Conservation (phyloP, 2,329 filamentous ascomycete species). For the Neonectria faginata region DNA sequence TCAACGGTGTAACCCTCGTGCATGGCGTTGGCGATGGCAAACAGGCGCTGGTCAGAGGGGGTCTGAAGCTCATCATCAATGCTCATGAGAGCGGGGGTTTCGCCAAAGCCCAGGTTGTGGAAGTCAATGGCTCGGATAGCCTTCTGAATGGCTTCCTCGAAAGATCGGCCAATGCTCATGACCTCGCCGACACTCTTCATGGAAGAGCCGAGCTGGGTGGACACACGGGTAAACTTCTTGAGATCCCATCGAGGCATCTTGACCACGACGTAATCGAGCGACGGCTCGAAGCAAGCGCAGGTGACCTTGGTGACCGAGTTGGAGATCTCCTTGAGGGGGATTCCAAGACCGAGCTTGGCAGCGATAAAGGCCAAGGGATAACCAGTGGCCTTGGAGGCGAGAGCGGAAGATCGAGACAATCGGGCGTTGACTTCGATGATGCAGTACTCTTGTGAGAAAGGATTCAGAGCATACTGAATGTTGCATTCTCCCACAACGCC, state of each 20-base stretch:
- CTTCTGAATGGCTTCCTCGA: conserved; percentile 98
- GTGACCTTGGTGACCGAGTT: conserved; percentile 97
- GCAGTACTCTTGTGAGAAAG: conserved; percentile 95
- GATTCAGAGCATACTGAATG: conserved; percentile 97
- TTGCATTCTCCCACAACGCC: conserved; percentile 99
- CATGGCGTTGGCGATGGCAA: conserved; percentile 99
- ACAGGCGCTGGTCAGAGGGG: conserved; percentile 95
- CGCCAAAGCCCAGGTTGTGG: conserved; percentile 94
- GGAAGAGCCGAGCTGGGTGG: conserved; percentile 93
- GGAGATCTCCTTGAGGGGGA: conserved; percentile 94
- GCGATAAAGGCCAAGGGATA: conserved; percentile 97
- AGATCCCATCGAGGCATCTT: conserved; percentile 99
- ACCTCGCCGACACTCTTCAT: conserved; percentile 99
- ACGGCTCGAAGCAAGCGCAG: conserved; percentile 98
- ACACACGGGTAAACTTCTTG: conserved; percentile 98
- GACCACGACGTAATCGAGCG: conserved; percentile 96
- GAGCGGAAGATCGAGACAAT: conserved; percentile 92
- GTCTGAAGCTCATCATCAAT: conserved; percentile 97
- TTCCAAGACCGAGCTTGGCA: conserved; percentile 93
- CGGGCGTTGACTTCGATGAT: conserved; percentile 99
- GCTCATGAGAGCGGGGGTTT: conserved; percentile 91
- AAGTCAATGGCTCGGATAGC: conserved; percentile 96
- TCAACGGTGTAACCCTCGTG: conserved; percentile 91
- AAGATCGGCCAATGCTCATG: conserved; percentile 96
- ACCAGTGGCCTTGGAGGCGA: conserved; percentile 96